Percentiles rank a stretch among this genome's conserved stretches.
Evolutionary conservation across 2,329 filamentous ascomycete species (phyloP).

Genomic region (Elsinoe arachidis): DNA sequence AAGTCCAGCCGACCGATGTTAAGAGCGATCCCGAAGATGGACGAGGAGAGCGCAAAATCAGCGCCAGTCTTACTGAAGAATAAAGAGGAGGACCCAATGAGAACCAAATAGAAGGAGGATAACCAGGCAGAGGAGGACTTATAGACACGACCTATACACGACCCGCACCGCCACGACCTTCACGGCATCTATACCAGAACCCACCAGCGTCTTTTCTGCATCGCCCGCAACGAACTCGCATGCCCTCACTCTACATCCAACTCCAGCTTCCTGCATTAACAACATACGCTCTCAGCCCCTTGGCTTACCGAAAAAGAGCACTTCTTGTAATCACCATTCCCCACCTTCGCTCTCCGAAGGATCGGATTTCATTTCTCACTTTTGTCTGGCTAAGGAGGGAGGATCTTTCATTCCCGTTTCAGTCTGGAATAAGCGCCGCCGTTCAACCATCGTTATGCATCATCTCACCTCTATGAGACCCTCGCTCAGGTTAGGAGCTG

Average conservation of each 20-base stretch:
- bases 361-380: background rate
- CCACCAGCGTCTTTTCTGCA: background rate
- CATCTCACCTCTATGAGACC: no score
- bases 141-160: conserved; percentile 7
- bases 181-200: background rate
- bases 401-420: no score
- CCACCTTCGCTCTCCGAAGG: background rate
- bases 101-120: background rate
- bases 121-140: background rate
- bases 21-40: conserved; percentile 10
- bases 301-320: background rate
- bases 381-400: background rate
- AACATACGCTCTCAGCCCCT: background rate
- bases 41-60: conserved; percentile 1
- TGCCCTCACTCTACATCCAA: background rate
- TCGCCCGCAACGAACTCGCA: background rate
- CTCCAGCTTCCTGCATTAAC: background rate
- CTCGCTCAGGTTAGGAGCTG: no score
- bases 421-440: no score
- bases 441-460: no score
- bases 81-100: background rate
- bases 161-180: background rate
- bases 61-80: background rate
- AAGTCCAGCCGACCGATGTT: conserved; percentile 23
- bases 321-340: conserved; percentile 6